Conservation (phyloP, 306 rosid genomes). For the Rubus parviflorus region DNA sequence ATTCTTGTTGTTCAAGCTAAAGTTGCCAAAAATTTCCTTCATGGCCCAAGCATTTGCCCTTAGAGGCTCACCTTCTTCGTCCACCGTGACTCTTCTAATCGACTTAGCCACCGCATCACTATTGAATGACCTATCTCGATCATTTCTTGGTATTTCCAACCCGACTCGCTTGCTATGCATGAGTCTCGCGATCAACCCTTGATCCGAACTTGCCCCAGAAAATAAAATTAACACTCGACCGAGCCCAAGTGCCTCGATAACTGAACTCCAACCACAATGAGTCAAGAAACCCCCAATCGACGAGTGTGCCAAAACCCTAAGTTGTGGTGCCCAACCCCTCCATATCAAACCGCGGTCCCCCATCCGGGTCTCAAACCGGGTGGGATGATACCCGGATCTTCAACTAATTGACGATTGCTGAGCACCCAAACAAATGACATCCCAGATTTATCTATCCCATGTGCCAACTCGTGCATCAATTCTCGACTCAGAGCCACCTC, state of each 20-base stretch:
- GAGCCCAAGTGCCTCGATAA: conserved; percentile 17
- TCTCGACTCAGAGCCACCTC: conserved; percentile 26
- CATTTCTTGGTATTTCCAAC: conserved; percentile 22
- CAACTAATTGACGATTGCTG: not conserved
- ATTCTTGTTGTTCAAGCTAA: not conserved
- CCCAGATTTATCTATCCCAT: conserved; percentile 30
- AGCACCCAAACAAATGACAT: conserved; percentile 27
- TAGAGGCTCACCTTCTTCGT: not conserved
- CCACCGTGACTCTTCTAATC: conserved; percentile 24
- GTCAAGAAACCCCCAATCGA: conserved; percentile 25
- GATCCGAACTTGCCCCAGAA: conserved; percentile 20
- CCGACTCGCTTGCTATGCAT: not conserved
- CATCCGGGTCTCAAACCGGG: conserved; percentile 1
- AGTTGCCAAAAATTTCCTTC: conserved; percentile 12
- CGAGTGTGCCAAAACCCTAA: not conserved
- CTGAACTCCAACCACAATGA: conserved; percentile 32
- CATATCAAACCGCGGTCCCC: conserved; percentile 10
- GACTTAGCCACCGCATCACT: conserved; percentile 17
- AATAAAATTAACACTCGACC: conserved; percentile 20
- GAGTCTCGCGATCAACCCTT: conserved; percentile 7
- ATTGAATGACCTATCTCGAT: conserved; percentile 13
- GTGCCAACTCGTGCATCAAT: conserved; percentile 21
- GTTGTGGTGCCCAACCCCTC: conserved; percentile 29
- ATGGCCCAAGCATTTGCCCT: conserved; percentile 18
- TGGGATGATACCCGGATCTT: conserved; percentile 1